These are phyloP conservation scores for Podaxis mareebaensis DNA, from an alignment of 768 basidiomycete species.

Conservation along the genomic window DNA sequence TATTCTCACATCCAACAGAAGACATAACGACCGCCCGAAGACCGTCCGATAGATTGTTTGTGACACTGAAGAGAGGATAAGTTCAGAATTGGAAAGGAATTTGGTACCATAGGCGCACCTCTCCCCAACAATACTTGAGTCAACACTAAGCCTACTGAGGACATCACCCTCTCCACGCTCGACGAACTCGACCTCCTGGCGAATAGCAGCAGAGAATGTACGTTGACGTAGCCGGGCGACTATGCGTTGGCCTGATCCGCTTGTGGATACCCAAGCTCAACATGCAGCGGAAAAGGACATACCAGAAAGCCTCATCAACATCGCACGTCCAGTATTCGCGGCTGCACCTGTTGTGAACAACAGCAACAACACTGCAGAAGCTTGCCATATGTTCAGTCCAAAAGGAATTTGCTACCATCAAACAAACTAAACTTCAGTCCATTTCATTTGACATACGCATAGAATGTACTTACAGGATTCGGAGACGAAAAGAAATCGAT, in stretches of 20 bases:
- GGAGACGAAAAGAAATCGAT: conserved; percentile 89
- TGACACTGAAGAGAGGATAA: conserved; percentile 47
- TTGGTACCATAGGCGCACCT: conserved; percentile 46
- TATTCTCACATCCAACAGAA: conserved; percentile 80
- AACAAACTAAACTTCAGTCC: conserved; percentile 5
- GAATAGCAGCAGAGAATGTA: conserved; percentile 80
- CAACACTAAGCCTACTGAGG: conserved; percentile 84
- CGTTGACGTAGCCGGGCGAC: conserved; percentile 83
- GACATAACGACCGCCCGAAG: conserved; percentile 88
- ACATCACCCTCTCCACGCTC: conserved; percentile 94
- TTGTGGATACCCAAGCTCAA: neutral
- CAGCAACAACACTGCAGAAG: conserved; percentile 69
- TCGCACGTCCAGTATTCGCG: conserved; percentile 82
- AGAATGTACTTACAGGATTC: conserved; percentile 57
- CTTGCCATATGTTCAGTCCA: conserved; percentile 77
- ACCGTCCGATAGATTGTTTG: conserved; percentile 80
- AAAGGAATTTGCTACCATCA: conserved; percentile 68
- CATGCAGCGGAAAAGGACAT: conserved; percentile 18
- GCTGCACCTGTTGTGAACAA: conserved; percentile 86
- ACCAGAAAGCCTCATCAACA: conserved; percentile 87
- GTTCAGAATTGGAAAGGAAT: neutral
- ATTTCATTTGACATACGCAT: neutral
- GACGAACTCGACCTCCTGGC: conserved; percentile 91
- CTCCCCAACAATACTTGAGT: conserved; percentile 93
- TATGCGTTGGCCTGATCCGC: conserved; percentile 75